A percentile compares a stretch with the other conserved stretches of the same genome.
phyloP scores from a whole-genome alignment of 768 basidiomycete genomes.

The Naganishia friedmannii region DNA sequence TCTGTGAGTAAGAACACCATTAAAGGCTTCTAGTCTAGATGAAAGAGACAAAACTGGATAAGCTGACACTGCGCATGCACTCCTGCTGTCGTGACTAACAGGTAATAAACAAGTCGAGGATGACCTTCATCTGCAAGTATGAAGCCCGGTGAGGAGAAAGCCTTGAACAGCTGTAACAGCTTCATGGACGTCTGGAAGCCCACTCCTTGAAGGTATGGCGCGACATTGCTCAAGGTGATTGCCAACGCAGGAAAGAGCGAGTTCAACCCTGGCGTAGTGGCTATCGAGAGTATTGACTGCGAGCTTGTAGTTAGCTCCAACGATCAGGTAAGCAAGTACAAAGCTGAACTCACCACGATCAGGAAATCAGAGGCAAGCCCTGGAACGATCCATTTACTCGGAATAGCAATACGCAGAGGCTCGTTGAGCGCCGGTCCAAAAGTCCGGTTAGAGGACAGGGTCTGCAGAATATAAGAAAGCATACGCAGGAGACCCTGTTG shows the following conservation, averaged over 20 bases:
- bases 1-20: conserved; percentile 73
- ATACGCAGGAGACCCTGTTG: conserved; percentile 87
- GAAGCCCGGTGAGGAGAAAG: conserved; percentile 85
- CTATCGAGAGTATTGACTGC: conserved; percentile 83
- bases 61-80: background rate
- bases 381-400: conserved; percentile 70
- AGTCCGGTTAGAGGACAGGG: conserved; percentile 75
- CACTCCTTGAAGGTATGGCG: conserved; percentile 79
- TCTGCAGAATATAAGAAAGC: conserved; percentile 86
- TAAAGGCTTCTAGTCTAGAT: conserved; percentile 82
- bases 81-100: conserved; percentile 58
- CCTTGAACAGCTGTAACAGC: conserved; percentile 81
- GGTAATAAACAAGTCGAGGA: conserved; percentile 85
- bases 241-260: conserved; percentile 88
- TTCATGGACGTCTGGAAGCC: conserved; percentile 76
- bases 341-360: conserved; percentile 64
- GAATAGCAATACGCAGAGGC: conserved; percentile 62
- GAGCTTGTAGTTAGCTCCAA: conserved; percentile 26
- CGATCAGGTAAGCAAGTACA: background rate
- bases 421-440: conserved; percentile 71
- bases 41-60: no score
- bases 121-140: conserved; percentile 91
- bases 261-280: conserved; percentile 80
- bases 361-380: conserved; percentile 82
- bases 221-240: conserved; percentile 81